Base-by-base conservation (phyloP, 345 rosid species). In the Eucalyptus camaldulensis region DNA sequence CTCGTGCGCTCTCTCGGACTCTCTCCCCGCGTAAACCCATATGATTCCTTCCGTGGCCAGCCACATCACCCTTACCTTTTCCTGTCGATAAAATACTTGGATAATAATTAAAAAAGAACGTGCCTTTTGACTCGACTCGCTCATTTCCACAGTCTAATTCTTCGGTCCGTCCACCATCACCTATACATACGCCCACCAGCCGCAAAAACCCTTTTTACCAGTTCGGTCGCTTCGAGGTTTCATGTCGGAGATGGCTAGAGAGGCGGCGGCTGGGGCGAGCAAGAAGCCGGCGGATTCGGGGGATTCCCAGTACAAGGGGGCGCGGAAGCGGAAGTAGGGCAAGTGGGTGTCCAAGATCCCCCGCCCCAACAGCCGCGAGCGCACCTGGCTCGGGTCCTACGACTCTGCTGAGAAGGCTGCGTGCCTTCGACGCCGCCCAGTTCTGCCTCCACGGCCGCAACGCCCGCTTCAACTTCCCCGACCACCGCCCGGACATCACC, bases 321-420 rank as follows among this genome's bases (percentile, higher is more conserved):
- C 92, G 49, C 90, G 96, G 19, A 93, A 93, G 92, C 90, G 96
- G 17, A 95, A 95, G 90, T 95, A 95, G 96, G 96, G 96, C 5
- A 95, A 94, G 88, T 92, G 92, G 93, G 96, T 93, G 58, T 94
- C 95, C 49, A 96, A 95, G 72, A 93, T 94, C 85, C 92, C 95
- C 76, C 91, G 91, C 33, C 96, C 95, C 21, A 94, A 93, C 81
- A 93, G 96, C 88, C 90, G 94, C 43, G 92, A 93, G 67, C 86
- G 96, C 62, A 94, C 93, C 86, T 95, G 96, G 96, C 87, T 95
- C 90, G 94, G 96, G 1, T 94, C 96, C 44, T 93, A 93, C 86
- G 96, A 95, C 90, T 92, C 97, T 3, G 93, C 98, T 0, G 97
- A 94, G 87, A 96, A 96, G 47, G 99, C 97, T 22, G 98, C 97